These are phyloP conservation scores for Salvia miltiorrhiza DNA, from an alignment of 257 asterid genomes.

Conservation along the genomic window DNA sequence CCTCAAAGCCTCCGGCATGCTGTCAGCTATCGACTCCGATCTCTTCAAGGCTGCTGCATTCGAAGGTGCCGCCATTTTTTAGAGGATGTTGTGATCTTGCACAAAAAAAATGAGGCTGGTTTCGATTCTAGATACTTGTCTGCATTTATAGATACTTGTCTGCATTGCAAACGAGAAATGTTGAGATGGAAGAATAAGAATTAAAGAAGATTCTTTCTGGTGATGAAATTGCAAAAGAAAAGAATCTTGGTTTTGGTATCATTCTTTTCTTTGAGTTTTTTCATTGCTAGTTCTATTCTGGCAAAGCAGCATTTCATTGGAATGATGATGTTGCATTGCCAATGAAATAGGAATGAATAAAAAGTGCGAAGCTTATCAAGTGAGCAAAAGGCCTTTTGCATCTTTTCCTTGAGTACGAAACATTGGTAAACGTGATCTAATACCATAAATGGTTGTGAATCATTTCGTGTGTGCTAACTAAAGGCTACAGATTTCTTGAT, in stretches of 20 bases:
- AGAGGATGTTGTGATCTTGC: constrained; percentile 16
- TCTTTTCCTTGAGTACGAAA: background rate
- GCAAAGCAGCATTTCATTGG: background rate
- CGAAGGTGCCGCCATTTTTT: constrained; percentile 28
- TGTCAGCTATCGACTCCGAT: constrained; percentile 64
- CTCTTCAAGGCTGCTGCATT: constrained; percentile 51
- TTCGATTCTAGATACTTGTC: constrained; percentile 9
- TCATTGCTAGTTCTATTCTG: background rate
- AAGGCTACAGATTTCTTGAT: background rate
- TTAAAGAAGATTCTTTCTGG: constrained; percentile 42
- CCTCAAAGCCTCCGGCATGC: constrained; percentile 90
- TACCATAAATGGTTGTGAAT: no score
- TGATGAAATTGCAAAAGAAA: constrained; percentile 41
- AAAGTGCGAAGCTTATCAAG: no score
- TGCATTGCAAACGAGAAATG: constrained; percentile 1
- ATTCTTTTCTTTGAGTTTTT: constrained; percentile 43
- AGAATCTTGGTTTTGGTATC: constrained; percentile 51
- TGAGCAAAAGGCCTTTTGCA: background rate
- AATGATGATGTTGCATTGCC: background rate
- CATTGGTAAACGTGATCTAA: no score
- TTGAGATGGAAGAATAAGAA: constrained; percentile 24
- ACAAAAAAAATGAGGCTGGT: constrained; percentile 2
- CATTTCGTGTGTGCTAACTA: no score
- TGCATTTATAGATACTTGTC: constrained; percentile 16
- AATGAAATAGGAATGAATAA: background rate